Base-by-base conservation (phyloP, 805 yeast species). In the Ogataea polymorpha region DNA sequence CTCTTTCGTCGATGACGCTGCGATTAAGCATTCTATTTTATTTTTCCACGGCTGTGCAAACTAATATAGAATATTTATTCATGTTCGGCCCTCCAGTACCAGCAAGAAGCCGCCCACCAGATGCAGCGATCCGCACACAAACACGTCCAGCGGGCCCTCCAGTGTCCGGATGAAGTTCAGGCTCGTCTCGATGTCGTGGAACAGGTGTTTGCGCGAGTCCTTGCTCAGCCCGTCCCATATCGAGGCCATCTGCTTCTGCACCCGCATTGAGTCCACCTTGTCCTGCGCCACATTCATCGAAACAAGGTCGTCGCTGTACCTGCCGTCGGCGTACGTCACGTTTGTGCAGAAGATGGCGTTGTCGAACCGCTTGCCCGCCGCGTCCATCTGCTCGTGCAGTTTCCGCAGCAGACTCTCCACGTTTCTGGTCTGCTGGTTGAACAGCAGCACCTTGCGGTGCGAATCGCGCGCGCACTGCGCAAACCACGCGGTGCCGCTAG, bases 401-500 rank as follows among this genome's bases (percentile, higher is more conserved):
- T 70, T 68, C 14, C 67, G 66, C 14, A 88, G 73, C 27, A 91
- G 70, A 3, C 75, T 76, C 16, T 71, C 71, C 4, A 90, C 89
- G 48, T 90, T 96, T 55, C 99, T 75, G 13, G 90, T 86, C 62
- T 93, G 99, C 63, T 93, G 99, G 61, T 93, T 93, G 70, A 95
- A 93, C 6, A 93, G 62, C 15, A 93, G 70, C 6, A 88, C 76
- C 34, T 55, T 58, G 32, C 58, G 46, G 51, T 65, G 47, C 1
- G 47, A 42, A n/a, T 47, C 43, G 16, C 45, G 33, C 13, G 67
- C 68, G n/a, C 56, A 60, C 3, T 61, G 45, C 8, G 63, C 63
- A 53, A 83, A 87, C 99, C 99, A 93, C 8, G 63, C 65, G 0
- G 91, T 73, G 0, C 96, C 86, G n/a, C 81, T 95, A 23, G 71